Base-by-base conservation (phyloP, 2,329 filamentous ascomycete genomes). In the Pseudocercospora cruenta region DNA sequence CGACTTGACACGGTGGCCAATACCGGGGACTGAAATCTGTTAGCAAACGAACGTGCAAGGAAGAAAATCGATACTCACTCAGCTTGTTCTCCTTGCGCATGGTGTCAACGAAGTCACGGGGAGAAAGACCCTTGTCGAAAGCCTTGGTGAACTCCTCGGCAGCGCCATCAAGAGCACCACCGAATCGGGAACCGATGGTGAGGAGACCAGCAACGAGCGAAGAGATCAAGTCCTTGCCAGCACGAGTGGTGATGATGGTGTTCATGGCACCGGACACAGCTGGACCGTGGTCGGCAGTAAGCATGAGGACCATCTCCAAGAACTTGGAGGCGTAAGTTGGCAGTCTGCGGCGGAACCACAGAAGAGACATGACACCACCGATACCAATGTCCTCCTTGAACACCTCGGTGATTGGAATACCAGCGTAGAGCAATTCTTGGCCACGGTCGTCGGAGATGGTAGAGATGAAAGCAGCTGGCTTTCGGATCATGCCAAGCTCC, bases 1-100 rank as follows among this genome's bases (percentile, higher is more conserved):
- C 73, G 95, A 99, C 89, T 99, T 99, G 87, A 99, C 92, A 83
- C 94, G 93, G 88, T 99, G 95, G 75, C 95, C 95, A 76, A 99
- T 99, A 87, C 95, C 95, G 71, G 95, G 95, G 76, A 99, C 86
- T 88, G 67, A 8, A 28, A 57, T 43, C n/a, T 49, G 71, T 80
- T 74, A 80, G 78, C 59, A 47, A 65, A 71, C 12, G 31, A 28
- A 54, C 14, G 24, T 22, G 16, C 16, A 4, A 26, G 2, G 7
- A 12, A 26, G 26, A 24, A 8, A 10, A 9, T n/a, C 14, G 54
- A 7, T 19, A 84, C 86, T 78, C 84, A 88, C 86, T 98, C 76
- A 99, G 93, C 88, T 98, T 99, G 90, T 99, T 99, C 84, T 95
- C 93, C 87, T 98, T 99, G 83, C 95, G 90, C 94, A 98, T 98